Percentiles rank a stretch among this genome's conserved stretches.
These are phyloP conservation scores for Fusarium armeniacum DNA, from an alignment of 2,329 filamentous ascomycete species.

Conservation along the genomic window DNA sequence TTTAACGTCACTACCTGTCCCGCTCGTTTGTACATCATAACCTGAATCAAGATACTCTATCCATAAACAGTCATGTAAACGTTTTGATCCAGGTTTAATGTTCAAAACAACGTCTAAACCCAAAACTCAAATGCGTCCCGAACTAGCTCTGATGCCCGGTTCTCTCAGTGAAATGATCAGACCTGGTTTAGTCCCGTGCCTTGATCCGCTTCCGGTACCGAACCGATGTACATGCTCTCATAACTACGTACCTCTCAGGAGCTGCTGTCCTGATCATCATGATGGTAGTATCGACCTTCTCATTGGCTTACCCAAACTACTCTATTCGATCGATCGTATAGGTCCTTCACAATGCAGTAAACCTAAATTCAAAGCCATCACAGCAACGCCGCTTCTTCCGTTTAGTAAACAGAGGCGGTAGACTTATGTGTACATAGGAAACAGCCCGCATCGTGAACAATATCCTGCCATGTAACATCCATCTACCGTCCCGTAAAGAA, in stretches of 20 bases:
- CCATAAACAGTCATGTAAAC: too few relatives aligned
- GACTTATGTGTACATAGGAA: slow-evolving; percentile 6
- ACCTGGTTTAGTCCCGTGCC: slow-evolving; percentile 23
- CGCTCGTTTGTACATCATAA: not conserved
- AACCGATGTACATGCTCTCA: slow-evolving; percentile 24
- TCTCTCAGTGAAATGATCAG: not conserved
- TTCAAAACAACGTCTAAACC: not conserved
- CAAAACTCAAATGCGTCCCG: slow-evolving; percentile 8
- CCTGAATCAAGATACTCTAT: slow-evolving; percentile 1
- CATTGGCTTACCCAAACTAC: slow-evolving; percentile 7
- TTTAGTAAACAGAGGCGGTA: not conserved
- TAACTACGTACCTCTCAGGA: slow-evolving; percentile 19
- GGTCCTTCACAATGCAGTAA: not conserved
- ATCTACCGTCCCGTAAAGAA: slow-evolving; percentile 45
- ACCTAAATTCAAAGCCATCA: slow-evolving; percentile 4
- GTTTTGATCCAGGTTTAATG: too few relatives aligned
- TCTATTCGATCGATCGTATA: not conserved
- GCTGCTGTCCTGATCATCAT: slow-evolving; percentile 21
- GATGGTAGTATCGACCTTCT: slow-evolving; percentile 2
- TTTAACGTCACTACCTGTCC: slow-evolving; percentile 18
- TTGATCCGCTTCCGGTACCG: slow-evolving; percentile 31
- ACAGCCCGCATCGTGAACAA: not conserved
- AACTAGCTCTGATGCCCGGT: slow-evolving; percentile 1
- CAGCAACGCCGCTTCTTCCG: not conserved
- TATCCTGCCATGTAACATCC: not conserved